These are phyloP conservation scores for Calonectria henricotiae DNA, from an alignment of 2,329 filamentous ascomycete species.

Conservation along the genomic window DNA sequence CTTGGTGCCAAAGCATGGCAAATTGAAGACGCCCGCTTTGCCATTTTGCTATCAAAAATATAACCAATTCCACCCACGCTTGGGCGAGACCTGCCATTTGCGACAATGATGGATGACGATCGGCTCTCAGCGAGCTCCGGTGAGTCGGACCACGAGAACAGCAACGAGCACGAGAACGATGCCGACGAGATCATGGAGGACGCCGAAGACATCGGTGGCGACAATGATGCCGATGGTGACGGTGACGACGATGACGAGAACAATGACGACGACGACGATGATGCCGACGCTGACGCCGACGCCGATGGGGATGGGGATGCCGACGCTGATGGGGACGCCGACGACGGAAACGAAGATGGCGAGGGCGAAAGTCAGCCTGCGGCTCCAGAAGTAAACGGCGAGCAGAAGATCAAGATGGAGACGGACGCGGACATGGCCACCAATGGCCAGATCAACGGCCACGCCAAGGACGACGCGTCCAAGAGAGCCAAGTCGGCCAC, in stretches of 20 bases:
- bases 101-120: constrained; percentile 46
- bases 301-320: constrained; percentile 57
- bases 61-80: constrained; percentile 13
- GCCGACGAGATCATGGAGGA: constrained; percentile 74
- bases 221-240: constrained; percentile 57
- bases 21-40: neutral
- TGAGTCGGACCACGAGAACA: constrained; percentile 56
- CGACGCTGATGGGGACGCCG: constrained; percentile 58
- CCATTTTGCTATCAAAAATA: neutral
- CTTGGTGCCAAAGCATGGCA: neutral
- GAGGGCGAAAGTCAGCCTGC: constrained; percentile 54
- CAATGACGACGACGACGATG: constrained; percentile 57
- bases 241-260: constrained; percentile 57
- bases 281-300: constrained; percentile 59
- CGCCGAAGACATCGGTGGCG: constrained; percentile 61
- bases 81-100: constrained; percentile 27
- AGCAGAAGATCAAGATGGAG: constrained; percentile 59
- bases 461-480: constrained; percentile 42
- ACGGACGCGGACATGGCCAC: constrained; percentile 41
- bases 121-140: constrained; percentile 48
- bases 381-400: constrained; percentile 50
- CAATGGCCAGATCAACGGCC: constrained; percentile 59
- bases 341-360: constrained; percentile 51
- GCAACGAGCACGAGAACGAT: constrained; percentile 59
- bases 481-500: constrained; percentile 53